These are phyloP conservation scores for Poterioochromonas sp. DNA, from an alignment of 352 stramenopile genomes.

Conservation along the genomic window DNA sequence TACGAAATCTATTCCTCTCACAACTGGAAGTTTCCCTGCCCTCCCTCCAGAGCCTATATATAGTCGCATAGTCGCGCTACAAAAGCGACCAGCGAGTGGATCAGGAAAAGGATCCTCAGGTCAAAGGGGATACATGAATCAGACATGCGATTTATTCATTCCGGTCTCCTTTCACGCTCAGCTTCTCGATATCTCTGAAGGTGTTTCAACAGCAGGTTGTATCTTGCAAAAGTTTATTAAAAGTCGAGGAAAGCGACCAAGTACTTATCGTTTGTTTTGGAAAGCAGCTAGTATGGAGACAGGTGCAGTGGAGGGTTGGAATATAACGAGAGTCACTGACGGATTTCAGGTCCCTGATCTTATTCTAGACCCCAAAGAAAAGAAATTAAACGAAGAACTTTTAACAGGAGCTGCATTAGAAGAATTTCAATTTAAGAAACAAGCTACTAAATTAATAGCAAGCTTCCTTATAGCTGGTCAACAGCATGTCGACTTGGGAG, in stretches of 20 bases:
- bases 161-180: background rate
- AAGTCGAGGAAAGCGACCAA: background rate
- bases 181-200: background rate
- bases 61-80: background rate
- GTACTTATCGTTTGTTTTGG: slow-evolving; percentile 11
- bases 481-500: too few relatives aligned
- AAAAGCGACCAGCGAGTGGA: background rate
- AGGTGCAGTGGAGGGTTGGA: background rate
- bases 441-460: background rate
- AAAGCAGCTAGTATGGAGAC: background rate
- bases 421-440: background rate
- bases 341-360: background rate
- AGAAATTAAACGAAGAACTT: background rate
- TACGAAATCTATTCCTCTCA: background rate
- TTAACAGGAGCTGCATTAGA: background rate
- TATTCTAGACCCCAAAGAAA: background rate
- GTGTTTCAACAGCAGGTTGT: background rate
- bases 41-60: background rate
- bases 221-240: slow-evolving; percentile 22
- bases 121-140: background rate
- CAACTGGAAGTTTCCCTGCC: too few relatives aligned
- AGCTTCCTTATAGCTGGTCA: background rate
- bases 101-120: too few relatives aligned
- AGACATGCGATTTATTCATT: background rate
- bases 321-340: background rate